Conservation (phyloP, 1,284 basidiomycete genomes). For the Marasmius tenuissimus region DNA sequence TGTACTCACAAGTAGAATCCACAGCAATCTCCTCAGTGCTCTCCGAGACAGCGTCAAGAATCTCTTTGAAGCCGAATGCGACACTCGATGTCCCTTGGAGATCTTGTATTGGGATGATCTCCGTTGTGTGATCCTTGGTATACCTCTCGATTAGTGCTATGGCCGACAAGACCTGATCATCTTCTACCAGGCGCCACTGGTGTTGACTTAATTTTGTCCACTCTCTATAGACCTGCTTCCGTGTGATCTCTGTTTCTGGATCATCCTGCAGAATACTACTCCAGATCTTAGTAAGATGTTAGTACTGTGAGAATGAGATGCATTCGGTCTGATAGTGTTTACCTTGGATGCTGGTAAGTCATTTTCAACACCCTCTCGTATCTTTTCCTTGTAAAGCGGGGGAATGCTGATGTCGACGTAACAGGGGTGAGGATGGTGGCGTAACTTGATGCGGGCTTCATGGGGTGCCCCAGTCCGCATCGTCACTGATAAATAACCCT, state of each 20-base stretch:
- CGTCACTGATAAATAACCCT: slow-evolving; percentile 12
- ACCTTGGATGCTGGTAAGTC: slow-evolving; percentile 14
- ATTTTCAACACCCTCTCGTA: slow-evolving; percentile 7
- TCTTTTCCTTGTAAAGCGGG: not conserved
- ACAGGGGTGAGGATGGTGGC: slow-evolving; percentile 10
- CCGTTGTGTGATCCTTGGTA: not conserved
- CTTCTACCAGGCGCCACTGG: slow-evolving; percentile 12
- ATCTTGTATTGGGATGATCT: slow-evolving; percentile 9
- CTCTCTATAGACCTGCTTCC: slow-evolving; percentile 14
- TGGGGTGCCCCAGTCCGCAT: not conserved
- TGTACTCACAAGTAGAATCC: slow-evolving; percentile 20
- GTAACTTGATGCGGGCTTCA: slow-evolving; percentile 7
- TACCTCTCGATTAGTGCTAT: slow-evolving; percentile 7
- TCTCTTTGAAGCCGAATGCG: slow-evolving; percentile 18
- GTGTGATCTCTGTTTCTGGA: slow-evolving; percentile 10
- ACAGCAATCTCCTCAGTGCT: slow-evolving; percentile 14
- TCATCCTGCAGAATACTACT: slow-evolving; percentile 2
- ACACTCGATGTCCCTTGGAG: slow-evolving; percentile 10
- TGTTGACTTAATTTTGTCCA: slow-evolving; percentile 13
- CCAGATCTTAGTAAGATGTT: slow-evolving; percentile 12
- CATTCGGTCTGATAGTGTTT: not conserved
- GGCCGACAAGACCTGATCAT: slow-evolving; percentile 19
- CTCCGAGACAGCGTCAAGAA: slow-evolving; percentile 6
- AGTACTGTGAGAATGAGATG: not conserved
- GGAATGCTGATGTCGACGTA: slow-evolving; percentile 13